phyloP scores from a whole-genome alignment of 1,139 yeast species.

The Geotrichum histeridarum region DNA sequence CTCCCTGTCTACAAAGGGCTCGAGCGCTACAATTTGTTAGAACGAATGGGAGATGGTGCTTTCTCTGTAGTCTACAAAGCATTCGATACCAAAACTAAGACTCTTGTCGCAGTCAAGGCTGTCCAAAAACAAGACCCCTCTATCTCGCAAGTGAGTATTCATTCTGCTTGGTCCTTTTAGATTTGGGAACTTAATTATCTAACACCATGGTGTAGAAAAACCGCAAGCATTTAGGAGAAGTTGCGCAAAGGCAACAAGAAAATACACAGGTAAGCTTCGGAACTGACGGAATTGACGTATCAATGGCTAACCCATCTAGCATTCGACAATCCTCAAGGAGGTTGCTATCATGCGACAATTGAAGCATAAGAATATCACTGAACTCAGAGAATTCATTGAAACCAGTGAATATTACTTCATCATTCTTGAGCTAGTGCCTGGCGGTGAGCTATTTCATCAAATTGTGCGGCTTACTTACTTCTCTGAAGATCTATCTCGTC shows the following conservation, averaged over 20 bases:
- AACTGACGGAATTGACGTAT: not conserved
- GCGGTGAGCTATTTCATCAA: constrained; percentile 93
- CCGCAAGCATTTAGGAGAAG: constrained; percentile 4
- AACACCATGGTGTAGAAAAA: not conserved
- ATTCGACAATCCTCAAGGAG: constrained; percentile 66
- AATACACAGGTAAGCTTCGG: constrained; percentile 5
- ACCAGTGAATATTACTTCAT: constrained; percentile 65
- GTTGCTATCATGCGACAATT: constrained; percentile 76
- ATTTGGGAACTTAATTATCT: not conserved
- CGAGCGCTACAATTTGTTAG: constrained; percentile 45
- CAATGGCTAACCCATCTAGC: constrained; percentile 35
- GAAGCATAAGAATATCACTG: constrained; percentile 66
- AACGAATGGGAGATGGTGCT: constrained; percentile 64
- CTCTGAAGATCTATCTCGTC: constrained; percentile 77
- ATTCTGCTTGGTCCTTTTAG: not conserved
- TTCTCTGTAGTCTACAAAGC: constrained; percentile 85
- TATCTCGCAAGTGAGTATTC: constrained; percentile 37
- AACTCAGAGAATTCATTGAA: constrained; percentile 63
- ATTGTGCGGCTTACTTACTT: constrained; percentile 88
- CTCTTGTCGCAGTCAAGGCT: constrained; percentile 74
- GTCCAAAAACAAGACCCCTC: constrained; percentile 65
- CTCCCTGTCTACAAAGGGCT: constrained; percentile 48
- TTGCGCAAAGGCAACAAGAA: constrained; percentile 5
- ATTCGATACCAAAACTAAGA: constrained; percentile 43
- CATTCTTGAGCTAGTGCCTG: constrained; percentile 77